Percentiles rank a stretch among this genome's conserved stretches.
Evolutionary conservation across 805 yeast genomes (phyloP).

Genomic region (Metschnikowia kunwiensis): DNA sequence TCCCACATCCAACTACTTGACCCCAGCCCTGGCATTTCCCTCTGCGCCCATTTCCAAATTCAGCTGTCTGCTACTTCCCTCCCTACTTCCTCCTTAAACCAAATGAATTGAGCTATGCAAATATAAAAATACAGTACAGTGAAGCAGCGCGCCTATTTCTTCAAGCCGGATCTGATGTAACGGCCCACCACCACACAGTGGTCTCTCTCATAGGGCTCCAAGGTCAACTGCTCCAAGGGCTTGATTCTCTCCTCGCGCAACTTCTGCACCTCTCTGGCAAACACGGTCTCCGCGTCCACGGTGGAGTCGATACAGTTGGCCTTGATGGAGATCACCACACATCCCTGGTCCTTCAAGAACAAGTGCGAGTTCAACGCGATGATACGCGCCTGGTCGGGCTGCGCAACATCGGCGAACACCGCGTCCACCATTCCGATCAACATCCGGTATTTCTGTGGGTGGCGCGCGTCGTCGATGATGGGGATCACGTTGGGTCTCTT

Average conservation of each 20-base stretch:
- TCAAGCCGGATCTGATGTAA: constrained; percentile 86
- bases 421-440: constrained; percentile 97
- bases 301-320: constrained; percentile 99
- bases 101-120: constrained; percentile 14
- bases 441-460: constrained; percentile 99
- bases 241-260: constrained; percentile 98
- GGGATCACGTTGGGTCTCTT: constrained; percentile 99
- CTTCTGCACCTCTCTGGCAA: constrained; percentile 98
- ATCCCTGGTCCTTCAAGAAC: constrained; percentile 98
- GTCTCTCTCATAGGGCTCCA: constrained; percentile 99
- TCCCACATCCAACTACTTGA: too few species aligned
- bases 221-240: constrained; percentile 96
- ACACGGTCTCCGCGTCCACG: constrained; percentile 98
- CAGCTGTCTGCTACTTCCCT: neutral
- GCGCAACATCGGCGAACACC: constrained; percentile 99
- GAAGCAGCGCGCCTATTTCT: constrained; percentile 32
- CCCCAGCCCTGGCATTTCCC: too few species aligned
- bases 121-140: constrained; percentile 4
- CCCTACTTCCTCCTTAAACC: neutral
- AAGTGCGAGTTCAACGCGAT: constrained; percentile 97
- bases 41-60: too few species aligned
- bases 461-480: constrained; percentile 99
- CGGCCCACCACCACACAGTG: constrained; percentile 98
- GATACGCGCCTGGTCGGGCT: constrained; percentile 99
- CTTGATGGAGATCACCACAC: constrained; percentile 97